phyloP scores from a whole-genome alignment of 2,329 filamentous ascomycete species.

The Trichothecium sympodiale region DNA sequence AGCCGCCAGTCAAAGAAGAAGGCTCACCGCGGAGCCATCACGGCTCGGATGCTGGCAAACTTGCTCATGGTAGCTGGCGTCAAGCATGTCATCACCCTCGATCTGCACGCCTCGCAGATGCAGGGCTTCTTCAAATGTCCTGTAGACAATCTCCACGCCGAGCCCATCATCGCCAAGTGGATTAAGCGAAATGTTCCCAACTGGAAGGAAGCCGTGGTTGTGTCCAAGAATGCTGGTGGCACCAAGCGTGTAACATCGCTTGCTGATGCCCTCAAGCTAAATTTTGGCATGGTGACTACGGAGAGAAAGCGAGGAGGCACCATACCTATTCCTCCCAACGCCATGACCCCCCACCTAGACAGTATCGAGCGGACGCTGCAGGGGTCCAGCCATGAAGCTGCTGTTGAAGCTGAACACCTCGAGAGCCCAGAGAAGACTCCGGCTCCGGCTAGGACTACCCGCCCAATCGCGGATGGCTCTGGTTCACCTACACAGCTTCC shows the following conservation, averaged over 20 bases:
- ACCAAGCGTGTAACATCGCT: slow-evolving; percentile 95
- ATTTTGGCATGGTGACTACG: slow-evolving; percentile 92
- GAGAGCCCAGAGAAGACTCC: slow-evolving; percentile 10
- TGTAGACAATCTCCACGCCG: slow-evolving; percentile 93
- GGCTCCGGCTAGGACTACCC: slow-evolving; percentile 13
- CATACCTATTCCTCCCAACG: slow-evolving; percentile 68
- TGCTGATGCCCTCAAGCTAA: slow-evolving; percentile 90
- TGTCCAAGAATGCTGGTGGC: slow-evolving; percentile 95
- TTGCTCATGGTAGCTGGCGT: slow-evolving; percentile 87
- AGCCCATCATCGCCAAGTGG: slow-evolving; percentile 92
- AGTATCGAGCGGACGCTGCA: slow-evolving; percentile 27
- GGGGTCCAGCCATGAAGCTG: slow-evolving; percentile 11
- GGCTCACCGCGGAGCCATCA: slow-evolving; percentile 90
- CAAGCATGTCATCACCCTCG: slow-evolving; percentile 94
- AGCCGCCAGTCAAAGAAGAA: slow-evolving; percentile 99
- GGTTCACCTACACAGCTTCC: slow-evolving; percentile 29
- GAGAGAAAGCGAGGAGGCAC: slow-evolving; percentile 60
- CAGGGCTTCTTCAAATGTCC: slow-evolving; percentile 98
- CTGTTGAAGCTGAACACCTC: slow-evolving; percentile 11
- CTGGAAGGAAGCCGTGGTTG: slow-evolving; percentile 88
- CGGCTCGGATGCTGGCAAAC: slow-evolving; percentile 93
- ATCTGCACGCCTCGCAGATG: slow-evolving; percentile 96
- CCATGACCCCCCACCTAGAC: slow-evolving; percentile 65
- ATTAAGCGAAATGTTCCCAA: slow-evolving; percentile 78
- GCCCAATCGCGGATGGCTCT: slow-evolving; percentile 28